These are phyloP conservation scores for Dioscorea cayenensis DNA, from an alignment of 116 monocot species.

Conservation along the genomic window DNA sequence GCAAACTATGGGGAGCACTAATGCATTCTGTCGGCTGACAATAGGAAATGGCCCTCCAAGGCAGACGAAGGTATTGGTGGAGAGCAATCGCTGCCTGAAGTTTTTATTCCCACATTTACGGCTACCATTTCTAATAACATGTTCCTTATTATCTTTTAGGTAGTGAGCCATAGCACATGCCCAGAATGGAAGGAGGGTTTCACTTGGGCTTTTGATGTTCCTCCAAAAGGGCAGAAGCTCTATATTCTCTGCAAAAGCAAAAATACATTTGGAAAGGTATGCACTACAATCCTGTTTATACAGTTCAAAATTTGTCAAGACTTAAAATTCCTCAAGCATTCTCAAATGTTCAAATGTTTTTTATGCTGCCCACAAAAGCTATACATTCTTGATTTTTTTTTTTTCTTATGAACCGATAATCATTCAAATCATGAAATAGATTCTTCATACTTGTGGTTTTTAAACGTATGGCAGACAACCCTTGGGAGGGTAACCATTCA, in stretches of 20 bases:
- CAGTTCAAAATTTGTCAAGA: background rate
- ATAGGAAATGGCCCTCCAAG: conserved; percentile 72
- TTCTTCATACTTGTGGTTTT: background rate
- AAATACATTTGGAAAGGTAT: conserved; percentile 83
- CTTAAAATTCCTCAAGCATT: background rate
- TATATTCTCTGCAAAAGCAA: conserved; percentile 82
- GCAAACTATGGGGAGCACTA: conserved; percentile 77
- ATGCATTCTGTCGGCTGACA: conserved; percentile 72
- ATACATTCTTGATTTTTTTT: no score
- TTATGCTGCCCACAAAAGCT: no score
- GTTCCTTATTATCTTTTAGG: conserved; percentile 19
- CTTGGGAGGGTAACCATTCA: conserved; percentile 79
- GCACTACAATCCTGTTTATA: background rate
- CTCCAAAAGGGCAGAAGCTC: conserved; percentile 84
- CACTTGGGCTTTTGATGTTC: conserved; percentile 79
- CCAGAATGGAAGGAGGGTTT: conserved; percentile 88
- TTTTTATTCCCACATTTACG: background rate
- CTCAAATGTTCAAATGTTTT: background rate
- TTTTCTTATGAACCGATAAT: background rate
- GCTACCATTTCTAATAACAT: background rate
- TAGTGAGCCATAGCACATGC: conserved; percentile 50
- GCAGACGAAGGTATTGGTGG: conserved; percentile 52
- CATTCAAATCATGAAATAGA: background rate
- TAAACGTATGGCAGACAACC: conserved; percentile 33
- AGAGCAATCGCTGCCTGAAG: background rate